Conservation (phyloP, 768 basidiomycete genomes). For the Rhodotorula kratochvilovae region DNA sequence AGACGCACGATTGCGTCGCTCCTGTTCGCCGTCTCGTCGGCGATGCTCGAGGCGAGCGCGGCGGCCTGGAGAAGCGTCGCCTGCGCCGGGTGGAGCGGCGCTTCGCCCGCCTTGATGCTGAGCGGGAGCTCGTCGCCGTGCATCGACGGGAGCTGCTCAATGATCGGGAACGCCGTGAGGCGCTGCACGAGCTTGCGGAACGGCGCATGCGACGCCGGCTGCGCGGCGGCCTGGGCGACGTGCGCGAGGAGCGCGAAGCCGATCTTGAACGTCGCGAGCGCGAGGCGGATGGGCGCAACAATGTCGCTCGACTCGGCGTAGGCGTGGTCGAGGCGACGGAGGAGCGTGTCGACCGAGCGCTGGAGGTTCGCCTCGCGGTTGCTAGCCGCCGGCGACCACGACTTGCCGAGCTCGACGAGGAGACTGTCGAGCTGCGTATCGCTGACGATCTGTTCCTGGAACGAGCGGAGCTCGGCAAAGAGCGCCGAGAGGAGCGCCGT, state of each 20-base stretch:
- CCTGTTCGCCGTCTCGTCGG: constrained; percentile 30
- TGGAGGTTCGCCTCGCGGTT: constrained; percentile 57
- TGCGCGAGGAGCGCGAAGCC: constrained; percentile 54
- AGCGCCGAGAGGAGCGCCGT: constrained; percentile 47
- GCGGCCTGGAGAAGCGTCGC: constrained; percentile 37
- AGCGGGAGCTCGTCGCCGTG: constrained; percentile 28
- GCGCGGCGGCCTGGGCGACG: not conserved
- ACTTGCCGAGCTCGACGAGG: constrained; percentile 8
- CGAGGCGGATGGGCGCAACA: constrained; percentile 60
- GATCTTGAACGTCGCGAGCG: constrained; percentile 62
- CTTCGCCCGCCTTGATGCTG: constrained; percentile 34
- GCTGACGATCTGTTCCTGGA: constrained; percentile 60
- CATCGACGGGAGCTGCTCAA: not conserved
- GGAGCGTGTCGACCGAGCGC: constrained; percentile 71
- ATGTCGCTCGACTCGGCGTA: constrained; percentile 74
- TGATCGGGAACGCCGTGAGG: constrained; percentile 42
- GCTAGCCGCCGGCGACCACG: constrained; percentile 7
- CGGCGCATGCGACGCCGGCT: constrained; percentile 14
- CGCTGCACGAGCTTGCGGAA: constrained; percentile 37
- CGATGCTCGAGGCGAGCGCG: constrained; percentile 51
- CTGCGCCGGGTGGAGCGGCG: constrained; percentile 29
- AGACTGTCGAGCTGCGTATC: constrained; percentile 52
- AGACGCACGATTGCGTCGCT: constrained; percentile 48
- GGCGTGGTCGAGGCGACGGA: constrained; percentile 62
- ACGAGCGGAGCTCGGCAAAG: constrained; percentile 60